These are phyloP conservation scores for Colletotrichum sp. DNA, from an alignment of 2,329 filamentous ascomycete species.

Conservation along the genomic window DNA sequence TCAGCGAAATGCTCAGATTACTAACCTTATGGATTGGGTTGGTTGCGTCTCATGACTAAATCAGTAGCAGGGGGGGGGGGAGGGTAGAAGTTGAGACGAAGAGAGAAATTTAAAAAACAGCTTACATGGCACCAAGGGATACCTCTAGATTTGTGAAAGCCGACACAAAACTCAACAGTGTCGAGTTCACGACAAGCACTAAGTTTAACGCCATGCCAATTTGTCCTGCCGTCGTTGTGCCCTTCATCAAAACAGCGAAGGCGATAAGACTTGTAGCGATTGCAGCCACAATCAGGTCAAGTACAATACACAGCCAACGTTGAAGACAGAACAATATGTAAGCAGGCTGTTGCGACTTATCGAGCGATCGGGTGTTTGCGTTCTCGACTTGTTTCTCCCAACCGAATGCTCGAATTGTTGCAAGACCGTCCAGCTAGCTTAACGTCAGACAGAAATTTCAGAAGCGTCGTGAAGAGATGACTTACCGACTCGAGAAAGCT, in stretches of 20 bases:
- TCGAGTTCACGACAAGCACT: constrained; percentile 28
- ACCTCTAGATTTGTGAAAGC: constrained; percentile 34
- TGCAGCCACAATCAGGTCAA: constrained; percentile 53
- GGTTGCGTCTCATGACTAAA: no score
- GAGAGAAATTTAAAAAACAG: background rate
- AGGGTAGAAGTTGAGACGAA: background rate
- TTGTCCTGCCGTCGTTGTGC: constrained; percentile 11
- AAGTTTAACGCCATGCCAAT: constrained; percentile 28
- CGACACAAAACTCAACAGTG: constrained; percentile 33
- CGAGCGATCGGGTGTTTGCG: constrained; percentile 51
- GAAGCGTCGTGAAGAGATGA: background rate
- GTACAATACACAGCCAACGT: constrained; percentile 58
- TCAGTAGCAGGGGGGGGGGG: no score
- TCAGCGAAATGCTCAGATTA: background rate
- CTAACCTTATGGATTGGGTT: no score
- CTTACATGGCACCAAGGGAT: constrained; percentile 28
- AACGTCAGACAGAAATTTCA: background rate
- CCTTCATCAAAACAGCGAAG: constrained; percentile 37
- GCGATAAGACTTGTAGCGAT: constrained; percentile 51
- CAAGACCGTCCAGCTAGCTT: constrained; percentile 41
- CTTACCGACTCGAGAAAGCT: constrained; percentile 46
- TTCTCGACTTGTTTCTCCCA: constrained; percentile 50
- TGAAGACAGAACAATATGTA: constrained; percentile 64
- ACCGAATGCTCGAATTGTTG: constrained; percentile 59
- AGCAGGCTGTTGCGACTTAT: constrained; percentile 59